These are phyloP conservation scores for Fusarium albosuccineum DNA, from an alignment of 2,329 filamentous ascomycete genomes.

Conservation along the genomic window DNA sequence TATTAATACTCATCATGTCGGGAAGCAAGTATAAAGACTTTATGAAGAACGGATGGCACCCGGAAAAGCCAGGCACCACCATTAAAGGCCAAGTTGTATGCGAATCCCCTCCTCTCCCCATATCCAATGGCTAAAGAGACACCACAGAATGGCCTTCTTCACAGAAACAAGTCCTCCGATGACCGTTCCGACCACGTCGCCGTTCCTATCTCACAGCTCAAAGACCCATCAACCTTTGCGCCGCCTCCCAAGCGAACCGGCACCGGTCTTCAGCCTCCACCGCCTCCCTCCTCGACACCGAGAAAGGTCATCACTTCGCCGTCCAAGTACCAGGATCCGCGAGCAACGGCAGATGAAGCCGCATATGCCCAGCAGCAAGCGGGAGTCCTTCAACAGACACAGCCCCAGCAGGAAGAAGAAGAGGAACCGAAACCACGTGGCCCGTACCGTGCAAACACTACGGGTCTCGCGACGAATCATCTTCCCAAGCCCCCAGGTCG, in stretches of 20 bases:
- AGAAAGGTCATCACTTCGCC: conserved; percentile 49
- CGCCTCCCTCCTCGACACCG: conserved; percentile 42
- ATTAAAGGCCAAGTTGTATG: conserved; percentile 61
- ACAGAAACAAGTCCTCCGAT: conserved; percentile 54
- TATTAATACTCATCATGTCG: conserved; percentile 52
- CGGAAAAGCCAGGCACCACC: conserved; percentile 58
- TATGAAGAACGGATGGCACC: conserved; percentile 66
- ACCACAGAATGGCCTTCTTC: conserved; percentile 60
- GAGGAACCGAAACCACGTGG: conserved; percentile 64
- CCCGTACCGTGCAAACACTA: conserved; percentile 78
- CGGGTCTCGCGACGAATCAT: conserved; percentile 75
- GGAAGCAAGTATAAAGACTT: conserved; percentile 58
- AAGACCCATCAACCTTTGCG: conserved; percentile 82
- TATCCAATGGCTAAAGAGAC: conserved; percentile 10
- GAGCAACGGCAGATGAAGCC: conserved; percentile 34
- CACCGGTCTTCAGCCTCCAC: conserved; percentile 51
- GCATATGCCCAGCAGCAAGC: conserved; percentile 18
- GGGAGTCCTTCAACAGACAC: conserved; percentile 8
- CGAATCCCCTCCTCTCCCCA: conserved; percentile 24
- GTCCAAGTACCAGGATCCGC: conserved; percentile 52
- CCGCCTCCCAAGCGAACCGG: conserved; percentile 78
- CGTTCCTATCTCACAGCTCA: conserved; percentile 76
- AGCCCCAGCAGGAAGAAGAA: conserved; percentile 32
- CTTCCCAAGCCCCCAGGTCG: conserved; percentile 79
- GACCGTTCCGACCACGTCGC: conserved; percentile 55